These are phyloP conservation scores for Cutaneotrichosporon dermatis DNA, from an alignment of 1,284 basidiomycete species.

Conservation along the genomic window DNA sequence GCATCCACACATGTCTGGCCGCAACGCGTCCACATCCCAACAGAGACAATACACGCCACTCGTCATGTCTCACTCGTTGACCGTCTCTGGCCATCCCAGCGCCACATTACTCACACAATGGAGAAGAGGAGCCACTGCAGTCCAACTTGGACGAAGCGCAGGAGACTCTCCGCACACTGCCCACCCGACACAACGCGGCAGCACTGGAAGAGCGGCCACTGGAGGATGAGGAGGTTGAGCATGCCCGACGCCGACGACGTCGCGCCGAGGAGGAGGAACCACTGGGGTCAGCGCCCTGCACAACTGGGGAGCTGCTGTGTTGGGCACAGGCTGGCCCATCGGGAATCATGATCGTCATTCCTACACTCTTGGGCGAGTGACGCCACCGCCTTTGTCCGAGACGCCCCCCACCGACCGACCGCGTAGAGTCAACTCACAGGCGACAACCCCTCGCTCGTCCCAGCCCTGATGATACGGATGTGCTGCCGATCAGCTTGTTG, in stretches of 20 bases:
- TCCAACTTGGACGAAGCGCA: conserved; percentile 77
- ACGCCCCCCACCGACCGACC: neutral
- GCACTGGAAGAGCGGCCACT: conserved; percentile 80
- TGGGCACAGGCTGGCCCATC: too few relatives aligned
- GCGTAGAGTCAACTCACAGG: conserved; percentile 51
- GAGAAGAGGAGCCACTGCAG: conserved; percentile 84
- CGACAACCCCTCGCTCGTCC: conserved; percentile 81
- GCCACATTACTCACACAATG: conserved; percentile 70
- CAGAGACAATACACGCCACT: too few relatives aligned
- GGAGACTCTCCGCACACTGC: conserved; percentile 73
- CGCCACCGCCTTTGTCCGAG: neutral
- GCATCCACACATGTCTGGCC: too few relatives aligned
- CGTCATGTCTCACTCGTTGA: too few relatives aligned
- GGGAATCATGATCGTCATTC: too few relatives aligned
- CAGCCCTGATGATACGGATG: conserved; percentile 51
- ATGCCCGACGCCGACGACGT: conserved; percentile 74
- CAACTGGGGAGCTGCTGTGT: too few relatives aligned
- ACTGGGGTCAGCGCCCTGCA: too few relatives aligned
- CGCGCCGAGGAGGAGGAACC: conserved; percentile 88
- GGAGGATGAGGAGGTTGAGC: conserved; percentile 84
- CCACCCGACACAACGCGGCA: conserved; percentile 56
- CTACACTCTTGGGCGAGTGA: too few relatives aligned
- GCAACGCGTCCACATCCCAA: too few relatives aligned
- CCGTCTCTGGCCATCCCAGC: too few relatives aligned
- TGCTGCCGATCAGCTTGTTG: conserved; percentile 15